These are phyloP conservation scores for Cinchona pubescens DNA, from an alignment of 257 asterid genomes.

Conservation along the genomic window DNA sequence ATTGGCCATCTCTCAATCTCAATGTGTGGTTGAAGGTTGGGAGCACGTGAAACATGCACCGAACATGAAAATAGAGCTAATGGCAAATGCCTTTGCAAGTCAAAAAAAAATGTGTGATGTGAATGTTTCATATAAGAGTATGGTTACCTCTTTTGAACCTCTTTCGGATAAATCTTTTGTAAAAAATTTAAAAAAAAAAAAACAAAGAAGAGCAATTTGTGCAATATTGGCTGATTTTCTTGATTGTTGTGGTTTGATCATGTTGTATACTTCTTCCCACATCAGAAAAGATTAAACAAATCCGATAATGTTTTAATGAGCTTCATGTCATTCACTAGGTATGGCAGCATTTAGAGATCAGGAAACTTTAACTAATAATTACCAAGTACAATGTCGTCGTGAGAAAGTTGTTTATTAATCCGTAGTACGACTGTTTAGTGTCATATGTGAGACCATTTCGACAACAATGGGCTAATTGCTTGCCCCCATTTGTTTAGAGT, in stretches of 20 bases:
- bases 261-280: background rate
- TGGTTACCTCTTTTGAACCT: background rate
- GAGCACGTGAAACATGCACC: conserved; percentile 21
- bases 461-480: too few relatives aligned
- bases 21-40: conserved; percentile 5
- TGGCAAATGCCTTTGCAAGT: background rate
- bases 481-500: too few relatives aligned
- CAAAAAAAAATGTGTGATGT: conserved; percentile 6
- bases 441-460: too few relatives aligned
- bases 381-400: background rate
- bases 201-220: background rate
- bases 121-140: background rate
- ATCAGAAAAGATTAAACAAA: background rate
- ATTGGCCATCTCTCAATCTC: too few relatives aligned
- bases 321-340: background rate
- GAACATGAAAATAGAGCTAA: conserved; percentile 7
- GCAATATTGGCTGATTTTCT: background rate
- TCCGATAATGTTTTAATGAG: background rate
- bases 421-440: too few relatives aligned
- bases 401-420: too few relatives aligned
- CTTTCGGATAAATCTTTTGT: background rate
- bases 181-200: too few relatives aligned
- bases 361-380: background rate
- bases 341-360: background rate
- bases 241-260: background rate